Percentiles rank a stretch among this genome's conserved stretches.
phyloP scores from a whole-genome alignment of 305 asterid genomes.

The Rubia tinctorum region DNA sequence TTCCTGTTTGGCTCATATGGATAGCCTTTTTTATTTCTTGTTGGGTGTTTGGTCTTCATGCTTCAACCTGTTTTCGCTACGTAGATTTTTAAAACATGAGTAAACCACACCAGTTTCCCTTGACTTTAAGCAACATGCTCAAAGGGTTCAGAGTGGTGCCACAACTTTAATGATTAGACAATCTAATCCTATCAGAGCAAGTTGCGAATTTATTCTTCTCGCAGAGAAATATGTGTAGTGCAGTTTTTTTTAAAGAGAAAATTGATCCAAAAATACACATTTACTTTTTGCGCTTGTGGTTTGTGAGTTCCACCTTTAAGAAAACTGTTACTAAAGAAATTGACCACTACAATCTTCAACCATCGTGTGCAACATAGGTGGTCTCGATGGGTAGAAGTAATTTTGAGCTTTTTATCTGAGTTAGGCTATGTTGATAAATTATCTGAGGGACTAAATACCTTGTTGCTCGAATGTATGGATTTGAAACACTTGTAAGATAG shows the following conservation, averaged over 20 bases:
- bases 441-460: not conserved
- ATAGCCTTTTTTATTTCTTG: not conserved
- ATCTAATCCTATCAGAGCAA: not conserved
- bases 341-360: not conserved
- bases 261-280: not conserved
- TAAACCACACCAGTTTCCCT: not conserved
- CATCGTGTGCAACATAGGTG: not conserved
- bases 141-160: no score
- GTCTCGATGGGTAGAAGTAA: not conserved
- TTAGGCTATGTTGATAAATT: not conserved
- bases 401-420: not conserved
- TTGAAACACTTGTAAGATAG: not conserved
- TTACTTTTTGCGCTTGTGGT: not conserved
- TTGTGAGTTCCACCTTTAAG: not conserved
- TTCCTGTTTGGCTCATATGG: not conserved
- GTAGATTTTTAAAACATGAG: not conserved
- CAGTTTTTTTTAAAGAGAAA: not conserved
- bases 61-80: not conserved
- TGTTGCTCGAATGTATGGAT: not conserved
- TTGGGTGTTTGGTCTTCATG: not conserved
- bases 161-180: no score
- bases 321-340: not conserved
- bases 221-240: not conserved
- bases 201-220: not conserved
- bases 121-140: not conserved